These are phyloP conservation scores for Lepidium sativum DNA, from an alignment of 345 rosid genomes.

Conservation along the genomic window DNA sequence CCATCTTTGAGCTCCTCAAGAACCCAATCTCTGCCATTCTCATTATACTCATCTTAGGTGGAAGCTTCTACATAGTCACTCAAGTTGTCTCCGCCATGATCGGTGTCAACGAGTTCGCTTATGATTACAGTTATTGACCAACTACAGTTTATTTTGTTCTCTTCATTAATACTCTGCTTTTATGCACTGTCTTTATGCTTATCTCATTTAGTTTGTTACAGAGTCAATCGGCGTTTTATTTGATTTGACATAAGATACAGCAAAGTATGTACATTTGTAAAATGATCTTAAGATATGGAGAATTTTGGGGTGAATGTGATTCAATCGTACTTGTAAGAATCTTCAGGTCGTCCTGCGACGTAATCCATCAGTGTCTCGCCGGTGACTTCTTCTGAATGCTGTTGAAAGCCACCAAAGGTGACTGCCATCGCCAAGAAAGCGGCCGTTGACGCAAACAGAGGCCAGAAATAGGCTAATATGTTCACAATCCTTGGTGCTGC, in stretches of 20 bases:
- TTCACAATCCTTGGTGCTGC: slow-evolving; percentile 52
- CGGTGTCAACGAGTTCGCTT: slow-evolving; percentile 67
- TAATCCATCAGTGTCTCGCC: slow-evolving; percentile 62
- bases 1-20: slow-evolving; percentile 66
- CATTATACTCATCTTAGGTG: slow-evolving; percentile 51
- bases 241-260: neutral
- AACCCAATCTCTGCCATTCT: slow-evolving; percentile 81
- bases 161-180: slow-evolving; percentile 8
- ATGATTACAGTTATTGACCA: slow-evolving; percentile 37
- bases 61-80: slow-evolving; percentile 49
- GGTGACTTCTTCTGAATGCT: slow-evolving; percentile 30
- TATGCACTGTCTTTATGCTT: neutral
- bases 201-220: neutral
- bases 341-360: slow-evolving; percentile 41
- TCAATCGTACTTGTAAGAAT: slow-evolving; percentile 14
- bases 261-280: slow-evolving; percentile 8
- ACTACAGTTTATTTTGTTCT: neutral
- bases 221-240: slow-evolving; percentile 2
- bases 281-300: neutral
- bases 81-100: slow-evolving; percentile 84
- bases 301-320: neutral
- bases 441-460: slow-evolving; percentile 78
- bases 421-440: slow-evolving; percentile 46
- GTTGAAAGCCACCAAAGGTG: slow-evolving; percentile 61
- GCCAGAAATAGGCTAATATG: slow-evolving; percentile 69